Percentiles rank a stretch among this genome's conserved stretches.
Evolutionary conservation across 2,329 filamentous ascomycete genomes (phyloP).

Genomic region (Uncinocarpus reesii): DNA sequence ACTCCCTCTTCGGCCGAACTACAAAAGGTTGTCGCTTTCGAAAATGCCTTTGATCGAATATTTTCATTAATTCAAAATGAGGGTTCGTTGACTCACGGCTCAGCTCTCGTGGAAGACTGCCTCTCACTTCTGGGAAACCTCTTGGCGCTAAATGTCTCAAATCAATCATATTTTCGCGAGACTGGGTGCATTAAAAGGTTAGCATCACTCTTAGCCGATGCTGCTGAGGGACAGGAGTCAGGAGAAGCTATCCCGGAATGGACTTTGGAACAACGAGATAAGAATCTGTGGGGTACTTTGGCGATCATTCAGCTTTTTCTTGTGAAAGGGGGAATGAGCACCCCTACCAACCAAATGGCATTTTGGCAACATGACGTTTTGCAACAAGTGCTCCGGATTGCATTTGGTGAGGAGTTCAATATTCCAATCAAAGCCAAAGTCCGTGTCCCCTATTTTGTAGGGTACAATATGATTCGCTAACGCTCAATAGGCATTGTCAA

Average conservation of each 20-base stretch:
- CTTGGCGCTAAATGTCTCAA: constrained; percentile 73
- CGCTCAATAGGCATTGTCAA: constrained; percentile 56
- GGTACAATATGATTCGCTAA: constrained; percentile 5
- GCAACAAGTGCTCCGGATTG: constrained; percentile 67
- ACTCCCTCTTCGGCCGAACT: constrained; percentile 79
- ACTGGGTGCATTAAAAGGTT: constrained; percentile 70
- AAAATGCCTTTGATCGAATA: constrained; percentile 80
- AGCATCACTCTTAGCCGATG: constrained; percentile 55
- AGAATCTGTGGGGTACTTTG: constrained; percentile 83
- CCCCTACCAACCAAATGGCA: constrained; percentile 69
- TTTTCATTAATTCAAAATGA: constrained; percentile 75
- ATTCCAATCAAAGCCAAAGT: constrained; percentile 74
- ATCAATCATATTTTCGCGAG: constrained; percentile 88
- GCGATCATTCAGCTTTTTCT: constrained; percentile 81
- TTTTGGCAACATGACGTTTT: constrained; percentile 78
- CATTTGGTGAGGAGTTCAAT: constrained; percentile 64
- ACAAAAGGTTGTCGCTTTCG: constrained; percentile 90
- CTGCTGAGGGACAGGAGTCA: constrained; percentile 45
- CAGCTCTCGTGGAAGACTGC: constrained; percentile 83
- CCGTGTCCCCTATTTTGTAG: constrained; percentile 19
- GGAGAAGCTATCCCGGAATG: constrained; percentile 58
- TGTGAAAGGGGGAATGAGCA: constrained; percentile 66
- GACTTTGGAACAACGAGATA: constrained; percentile 67
- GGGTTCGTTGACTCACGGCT: constrained; percentile 70
- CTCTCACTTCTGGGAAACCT: constrained; percentile 84